phyloP scores from a whole-genome alignment of 371 early-diverging fungal species.

The Gilbertella persicaria region DNA sequence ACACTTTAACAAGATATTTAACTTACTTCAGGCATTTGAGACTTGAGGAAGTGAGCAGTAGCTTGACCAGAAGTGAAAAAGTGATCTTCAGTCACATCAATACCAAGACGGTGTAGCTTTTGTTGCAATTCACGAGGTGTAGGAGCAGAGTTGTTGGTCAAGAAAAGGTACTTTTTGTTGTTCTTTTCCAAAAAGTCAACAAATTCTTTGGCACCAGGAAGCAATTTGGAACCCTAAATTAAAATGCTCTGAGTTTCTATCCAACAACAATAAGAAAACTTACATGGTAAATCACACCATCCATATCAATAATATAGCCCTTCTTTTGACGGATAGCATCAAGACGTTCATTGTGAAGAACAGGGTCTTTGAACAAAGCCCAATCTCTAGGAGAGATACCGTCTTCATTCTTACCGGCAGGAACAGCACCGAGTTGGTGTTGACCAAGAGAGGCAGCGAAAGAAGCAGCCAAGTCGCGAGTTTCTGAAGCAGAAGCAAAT shows the following conservation, averaged over 20 bases:
- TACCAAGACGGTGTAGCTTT: constrained; percentile 62
- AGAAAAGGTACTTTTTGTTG: constrained; percentile 66
- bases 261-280: constrained; percentile 16
- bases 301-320: constrained; percentile 71
- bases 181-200: constrained; percentile 61
- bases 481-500: constrained; percentile 14
- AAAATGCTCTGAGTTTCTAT: constrained; percentile 1
- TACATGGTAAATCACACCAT: constrained; percentile 72
- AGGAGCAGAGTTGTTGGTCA: constrained; percentile 73
- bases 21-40: constrained; percentile 58
- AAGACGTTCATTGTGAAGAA: constrained; percentile 49
- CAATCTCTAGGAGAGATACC: constrained; percentile 37
- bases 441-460: constrained; percentile 26
- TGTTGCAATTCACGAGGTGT: constrained; percentile 68
- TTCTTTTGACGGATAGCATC: constrained; percentile 61
- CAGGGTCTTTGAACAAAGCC: constrained; percentile 47
- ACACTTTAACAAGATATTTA: too few species aligned
- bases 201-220: constrained; percentile 68
- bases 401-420: constrained; percentile 17
- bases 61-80: constrained; percentile 71
- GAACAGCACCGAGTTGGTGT: neutral
- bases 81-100: constrained; percentile 60
- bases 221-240: constrained; percentile 51
- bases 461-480: constrained; percentile 28
- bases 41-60: constrained; percentile 64